Conservation (phyloP, 139 green algal genomes). For the Volvox reticuliferus region DNA sequence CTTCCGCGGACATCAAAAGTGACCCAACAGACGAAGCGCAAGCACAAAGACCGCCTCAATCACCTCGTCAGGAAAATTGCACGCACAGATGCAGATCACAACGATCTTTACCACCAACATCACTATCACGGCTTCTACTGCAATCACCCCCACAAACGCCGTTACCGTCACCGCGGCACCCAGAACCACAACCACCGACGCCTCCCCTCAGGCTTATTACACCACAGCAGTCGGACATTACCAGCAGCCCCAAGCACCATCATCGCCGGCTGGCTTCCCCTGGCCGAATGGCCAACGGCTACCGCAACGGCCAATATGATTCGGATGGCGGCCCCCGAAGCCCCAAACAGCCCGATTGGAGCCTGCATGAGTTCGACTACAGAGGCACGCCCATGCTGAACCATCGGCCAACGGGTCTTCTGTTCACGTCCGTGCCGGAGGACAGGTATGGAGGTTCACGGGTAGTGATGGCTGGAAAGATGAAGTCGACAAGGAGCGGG, state of each 20-base stretch:
- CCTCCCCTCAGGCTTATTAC: slow-evolving; percentile 8
- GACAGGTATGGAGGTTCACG: slow-evolving; percentile 22
- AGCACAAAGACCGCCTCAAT: too few relatives aligned
- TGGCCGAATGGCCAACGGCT: neutral
- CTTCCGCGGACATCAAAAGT: too few relatives aligned
- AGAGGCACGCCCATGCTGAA: slow-evolving; percentile 7
- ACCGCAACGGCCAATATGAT: neutral
- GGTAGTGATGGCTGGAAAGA: neutral
- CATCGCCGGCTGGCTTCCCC: neutral
- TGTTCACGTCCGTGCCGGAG: slow-evolving; percentile 35
- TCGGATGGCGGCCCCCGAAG: neutral
- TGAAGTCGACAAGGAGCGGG: neutral
- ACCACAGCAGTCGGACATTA: slow-evolving; percentile 3
- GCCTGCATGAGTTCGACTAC: slow-evolving; percentile 3
- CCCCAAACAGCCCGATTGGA: slow-evolving; percentile 6
- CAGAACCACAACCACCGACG: too few relatives aligned
- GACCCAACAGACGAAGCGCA: too few relatives aligned
- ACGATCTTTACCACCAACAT: too few relatives aligned
- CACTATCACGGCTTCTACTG: too few relatives aligned
- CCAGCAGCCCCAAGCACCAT: neutral
- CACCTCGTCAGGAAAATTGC: too few relatives aligned
- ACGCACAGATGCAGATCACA: too few relatives aligned
- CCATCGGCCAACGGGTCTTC: slow-evolving; percentile 29
- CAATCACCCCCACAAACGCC: too few relatives aligned
- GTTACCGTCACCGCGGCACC: too few relatives aligned